Evolutionary conservation across 1,284 basidiomycete species (phyloP), one percentile per base, ranked within the genome.

Genomic region (Ceratobasidium sp.): DNA sequence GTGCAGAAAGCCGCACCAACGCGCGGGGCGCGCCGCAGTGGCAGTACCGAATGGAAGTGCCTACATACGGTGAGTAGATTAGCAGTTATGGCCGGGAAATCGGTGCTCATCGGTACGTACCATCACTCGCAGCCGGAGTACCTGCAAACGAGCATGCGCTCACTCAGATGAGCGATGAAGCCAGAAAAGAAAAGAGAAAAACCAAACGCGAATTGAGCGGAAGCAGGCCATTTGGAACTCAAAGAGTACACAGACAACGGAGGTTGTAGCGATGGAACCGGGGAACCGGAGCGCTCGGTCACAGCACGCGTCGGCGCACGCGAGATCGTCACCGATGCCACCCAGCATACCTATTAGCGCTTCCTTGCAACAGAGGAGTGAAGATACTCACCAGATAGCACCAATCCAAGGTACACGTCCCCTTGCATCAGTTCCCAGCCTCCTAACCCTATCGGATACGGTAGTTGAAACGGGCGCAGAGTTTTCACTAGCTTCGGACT

Each of bases 401-500:
- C 92, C 93, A 28, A 96, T 93, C 95, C 96, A 96, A 84, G 92
- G 90, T 65, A 95, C 93, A 79, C 95, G 88, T 82, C 96, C 94
- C 77, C 92, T 84, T 3, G 95, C 89, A 82, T 96, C 95, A 26
- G 94, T 92, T 0, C 91, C 95, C 13, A 97, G 83, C 13, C 95
- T 86, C 83, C 97, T 95, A 0, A 94, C 91, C 2, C 95, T 95
- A 83, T 97, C 96, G n/a, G 89, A 82, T 97, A 97, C 46, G 95
- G 83, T 85, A 97, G 88, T 82, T 96, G 94, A 85, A 97, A 96
- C 0, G 95, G 95, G 75, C 94, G 94, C 7, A 97, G 83, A 76
- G 90, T 88, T 79, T 95, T 91, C 83, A 92, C 88, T 71, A 90
- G 81, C 56, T 87, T 86, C 77, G 90, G 83, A 20, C 87, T 87